Evolutionary conservation across 805 yeast species (phyloP).

Genomic region (Tetrapisispora arboricola): DNA sequence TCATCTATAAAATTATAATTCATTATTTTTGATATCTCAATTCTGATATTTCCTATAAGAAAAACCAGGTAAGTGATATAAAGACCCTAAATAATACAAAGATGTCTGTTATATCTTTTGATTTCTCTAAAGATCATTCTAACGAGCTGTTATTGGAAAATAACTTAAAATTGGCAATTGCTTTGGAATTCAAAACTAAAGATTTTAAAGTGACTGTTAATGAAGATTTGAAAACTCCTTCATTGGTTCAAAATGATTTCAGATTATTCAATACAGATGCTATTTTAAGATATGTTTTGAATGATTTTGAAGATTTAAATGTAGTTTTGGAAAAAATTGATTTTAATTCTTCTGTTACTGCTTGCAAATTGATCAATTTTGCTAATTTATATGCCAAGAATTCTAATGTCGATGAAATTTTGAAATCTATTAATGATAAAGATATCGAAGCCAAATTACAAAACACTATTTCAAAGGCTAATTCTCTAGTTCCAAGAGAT

Average conservation of each 20-base stretch:
- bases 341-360: conserved; percentile 29
- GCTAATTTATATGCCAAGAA: conserved; percentile 44
- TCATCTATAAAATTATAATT: too few relatives aligned
- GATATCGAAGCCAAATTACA: conserved; percentile 14
- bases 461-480: conserved; percentile 40
- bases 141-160: conserved; percentile 19
- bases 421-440: neutral
- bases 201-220: conserved; percentile 16
- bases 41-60: too few relatives aligned
- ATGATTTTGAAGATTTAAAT: conserved; percentile 34
- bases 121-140: conserved; percentile 17
- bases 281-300: conserved; percentile 51
- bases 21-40: neutral
- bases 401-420: conserved; percentile 10
- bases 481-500: conserved; percentile 27
- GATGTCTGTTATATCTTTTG: conserved; percentile 25
- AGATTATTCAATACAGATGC: conserved; percentile 58
- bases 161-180: conserved; percentile 27
- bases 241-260: conserved; percentile 23
- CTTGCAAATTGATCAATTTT: conserved; percentile 50
- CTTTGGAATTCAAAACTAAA: conserved; percentile 19
- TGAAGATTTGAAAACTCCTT: conserved; percentile 18
- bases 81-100: too few relatives aligned
- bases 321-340: conserved; percentile 16
- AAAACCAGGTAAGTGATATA: too few relatives aligned